A percentile compares a stretch with the other conserved stretches of the same genome.
Conservation (phyloP, 768 basidiomycete genomes). For the Suillus subalutaceus region DNA sequence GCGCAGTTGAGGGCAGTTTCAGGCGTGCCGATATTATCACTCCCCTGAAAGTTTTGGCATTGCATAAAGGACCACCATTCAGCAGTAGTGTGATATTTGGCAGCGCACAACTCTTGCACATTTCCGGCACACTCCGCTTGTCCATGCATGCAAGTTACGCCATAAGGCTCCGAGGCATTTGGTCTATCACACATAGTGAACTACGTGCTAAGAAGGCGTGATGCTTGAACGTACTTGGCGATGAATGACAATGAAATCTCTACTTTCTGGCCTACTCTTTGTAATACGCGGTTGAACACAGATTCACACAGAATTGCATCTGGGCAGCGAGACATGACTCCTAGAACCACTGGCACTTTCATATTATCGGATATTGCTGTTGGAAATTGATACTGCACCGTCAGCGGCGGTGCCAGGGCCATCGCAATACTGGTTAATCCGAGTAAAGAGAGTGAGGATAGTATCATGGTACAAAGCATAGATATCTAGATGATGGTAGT, state of each 20-base stretch:
- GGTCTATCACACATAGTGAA: constrained; percentile 44
- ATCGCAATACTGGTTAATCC: constrained; percentile 16
- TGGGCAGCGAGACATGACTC: constrained; percentile 76
- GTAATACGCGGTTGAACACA: constrained; percentile 72
- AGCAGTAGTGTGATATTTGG: constrained; percentile 54
- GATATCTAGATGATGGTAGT: constrained; percentile 15
- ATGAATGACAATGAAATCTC: constrained; percentile 74
- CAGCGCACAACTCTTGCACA: constrained; percentile 84
- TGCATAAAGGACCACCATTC: constrained; percentile 84
- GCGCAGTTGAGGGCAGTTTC: constrained; percentile 72
- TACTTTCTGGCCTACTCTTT: constrained; percentile 63
- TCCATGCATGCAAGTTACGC: constrained; percentile 84
- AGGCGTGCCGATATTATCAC: constrained; percentile 63
- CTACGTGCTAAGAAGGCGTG: constrained; percentile 11
- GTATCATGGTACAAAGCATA: constrained; percentile 18
- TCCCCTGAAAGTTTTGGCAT: constrained; percentile 74
- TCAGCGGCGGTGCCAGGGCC: constrained; percentile 21
- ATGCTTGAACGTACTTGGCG: constrained; percentile 56
- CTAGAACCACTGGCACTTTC: constrained; percentile 55
- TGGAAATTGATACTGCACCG: constrained; percentile 24
- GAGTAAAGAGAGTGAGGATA: constrained; percentile 22
- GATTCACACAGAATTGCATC: constrained; percentile 84
- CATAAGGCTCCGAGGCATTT: constrained; percentile 69
- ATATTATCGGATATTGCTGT: constrained; percentile 20
- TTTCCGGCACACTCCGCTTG: constrained; percentile 83